phyloP scores from a whole-genome alignment of 495 filamentous ascomycete genomes.

The Penicillium riverlandense region DNA sequence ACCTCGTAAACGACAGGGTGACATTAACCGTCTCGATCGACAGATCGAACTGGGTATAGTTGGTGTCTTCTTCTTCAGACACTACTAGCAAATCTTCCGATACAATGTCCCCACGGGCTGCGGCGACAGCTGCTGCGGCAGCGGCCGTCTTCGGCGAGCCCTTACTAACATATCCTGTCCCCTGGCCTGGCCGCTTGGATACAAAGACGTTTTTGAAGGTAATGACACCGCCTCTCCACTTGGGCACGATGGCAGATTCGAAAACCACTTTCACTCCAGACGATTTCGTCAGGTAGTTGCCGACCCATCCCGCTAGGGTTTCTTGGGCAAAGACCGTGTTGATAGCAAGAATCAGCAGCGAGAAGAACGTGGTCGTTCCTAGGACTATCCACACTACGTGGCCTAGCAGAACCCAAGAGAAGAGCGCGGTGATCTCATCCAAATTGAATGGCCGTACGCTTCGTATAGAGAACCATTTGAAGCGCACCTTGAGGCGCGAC shows the following conservation, averaged over 20 bases:
- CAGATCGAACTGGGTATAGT: slow-evolving; percentile 95
- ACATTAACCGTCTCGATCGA: slow-evolving; percentile 95
- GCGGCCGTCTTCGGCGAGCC: slow-evolving; percentile 82
- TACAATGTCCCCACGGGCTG: slow-evolving; percentile 41
- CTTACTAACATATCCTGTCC: slow-evolving; percentile 73
- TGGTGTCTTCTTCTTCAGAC: slow-evolving; percentile 73
- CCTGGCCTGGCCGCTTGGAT: slow-evolving; percentile 80
- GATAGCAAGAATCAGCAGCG: slow-evolving; percentile 75
- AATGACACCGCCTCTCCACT: slow-evolving; percentile 90
- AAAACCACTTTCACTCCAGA: slow-evolving; percentile 95
- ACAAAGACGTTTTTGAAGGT: slow-evolving; percentile 96
- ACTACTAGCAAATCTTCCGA: slow-evolving; percentile 7
- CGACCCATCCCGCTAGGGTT: slow-evolving; percentile 86
- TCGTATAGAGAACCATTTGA: slow-evolving; percentile 96
- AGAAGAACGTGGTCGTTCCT: slow-evolving; percentile 96
- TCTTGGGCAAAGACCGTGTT: slow-evolving; percentile 99
- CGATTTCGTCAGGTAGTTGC: slow-evolving; percentile 91
- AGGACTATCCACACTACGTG: slow-evolving; percentile 92
- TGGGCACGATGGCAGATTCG: slow-evolving; percentile 94
- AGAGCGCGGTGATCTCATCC: slow-evolving; percentile 90
- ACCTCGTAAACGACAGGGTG: slow-evolving; percentile 92
- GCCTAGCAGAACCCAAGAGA: slow-evolving; percentile 90
- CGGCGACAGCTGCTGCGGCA: slow-evolving; percentile 69
- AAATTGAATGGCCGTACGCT: slow-evolving; percentile 92
- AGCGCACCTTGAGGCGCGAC: slow-evolving; percentile 82